phyloP scores from a whole-genome alignment of 352 stramenopile genomes.

The Plasmopara viticola region DNA sequence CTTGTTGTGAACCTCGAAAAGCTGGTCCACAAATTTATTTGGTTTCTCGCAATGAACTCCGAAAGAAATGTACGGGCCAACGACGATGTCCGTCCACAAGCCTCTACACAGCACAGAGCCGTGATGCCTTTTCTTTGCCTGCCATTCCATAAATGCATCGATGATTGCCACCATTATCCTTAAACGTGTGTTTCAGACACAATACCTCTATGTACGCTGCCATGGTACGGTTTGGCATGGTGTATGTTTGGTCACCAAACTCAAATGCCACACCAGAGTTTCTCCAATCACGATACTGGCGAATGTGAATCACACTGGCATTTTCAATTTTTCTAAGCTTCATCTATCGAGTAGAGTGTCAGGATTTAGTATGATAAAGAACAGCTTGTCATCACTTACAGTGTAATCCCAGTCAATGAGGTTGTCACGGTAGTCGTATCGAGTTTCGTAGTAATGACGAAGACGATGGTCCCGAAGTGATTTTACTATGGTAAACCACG shows the following conservation, averaged over 20 bases:
- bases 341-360: constrained; percentile 39
- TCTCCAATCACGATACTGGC: constrained; percentile 89
- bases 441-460: constrained; percentile 87
- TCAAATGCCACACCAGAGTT: constrained; percentile 92
- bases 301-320: constrained; percentile 90
- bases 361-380: neutral
- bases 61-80: constrained; percentile 88
- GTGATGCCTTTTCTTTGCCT: constrained; percentile 67
- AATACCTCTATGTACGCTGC: constrained; percentile 78
- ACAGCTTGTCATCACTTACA: constrained; percentile 17
- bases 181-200: neutral
- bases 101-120: constrained; percentile 76
- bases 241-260: constrained; percentile 92
- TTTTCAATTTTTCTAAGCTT: constrained; percentile 77
- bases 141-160: constrained; percentile 1
- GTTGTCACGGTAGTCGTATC: constrained; percentile 91
- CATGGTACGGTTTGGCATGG: constrained; percentile 87
- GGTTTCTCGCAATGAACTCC: constrained; percentile 76
- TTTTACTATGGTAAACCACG: constrained; percentile 33
- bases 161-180: neutral
- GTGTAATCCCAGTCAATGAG: constrained; percentile 95
- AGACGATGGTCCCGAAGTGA: constrained; percentile 83
- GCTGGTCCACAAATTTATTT: constrained; percentile 71
- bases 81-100: constrained; percentile 89
- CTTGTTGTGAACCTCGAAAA: constrained; percentile 93